Base-by-base conservation (phyloP, 345 rosid species). In the Lumnitzera racemosa region DNA sequence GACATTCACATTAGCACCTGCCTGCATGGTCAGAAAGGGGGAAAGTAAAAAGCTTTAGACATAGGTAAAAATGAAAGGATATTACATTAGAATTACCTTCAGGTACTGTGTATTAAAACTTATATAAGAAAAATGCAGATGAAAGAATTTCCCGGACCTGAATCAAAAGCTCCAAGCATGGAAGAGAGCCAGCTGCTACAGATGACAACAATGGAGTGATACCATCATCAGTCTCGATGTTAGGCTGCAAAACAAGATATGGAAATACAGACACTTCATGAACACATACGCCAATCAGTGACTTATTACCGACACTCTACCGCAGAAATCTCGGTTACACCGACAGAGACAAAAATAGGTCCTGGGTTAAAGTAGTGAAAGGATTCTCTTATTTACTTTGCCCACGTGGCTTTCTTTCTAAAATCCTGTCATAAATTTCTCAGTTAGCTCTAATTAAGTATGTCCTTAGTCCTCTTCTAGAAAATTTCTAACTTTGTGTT, bases 141-240 rank as follows among this genome's bases (percentile, higher is more conserved):
- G 23, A 54, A 68, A 48, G 68, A 70, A 68, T 65, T 71, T 49
- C 62, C 11, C 51, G 51, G 58, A 88, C 98, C 98, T 92, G 81
- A 70, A 89, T 75, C 59, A 92, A 68, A 62, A 80, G 75, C 61
- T 89, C 96, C 63, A 81, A 63, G 78, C 96, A 85, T 51, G 86
- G 67, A 31, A 84, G 65, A 64, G 98, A 92, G 72, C 84, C 84
- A 4, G 98, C 98, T 31, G 98, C 98, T 0, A 92, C 96, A 20
- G 96, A 81, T 49, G 98, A 89, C 75, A 92, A 66, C 53, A 92
- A 52, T 8, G 96, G 96, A 12, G 98, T 89, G 65, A 87, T 75
- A 71, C 64, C 51, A 74, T 92, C 98, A 72, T 89, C 96, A 11
- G 94, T 92, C 75, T 81, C 96, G 41, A 84, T 77, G 77, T 92